Base-by-base conservation (phyloP, 208 protist species). In the Vickermania ingenoplastis region DNA sequence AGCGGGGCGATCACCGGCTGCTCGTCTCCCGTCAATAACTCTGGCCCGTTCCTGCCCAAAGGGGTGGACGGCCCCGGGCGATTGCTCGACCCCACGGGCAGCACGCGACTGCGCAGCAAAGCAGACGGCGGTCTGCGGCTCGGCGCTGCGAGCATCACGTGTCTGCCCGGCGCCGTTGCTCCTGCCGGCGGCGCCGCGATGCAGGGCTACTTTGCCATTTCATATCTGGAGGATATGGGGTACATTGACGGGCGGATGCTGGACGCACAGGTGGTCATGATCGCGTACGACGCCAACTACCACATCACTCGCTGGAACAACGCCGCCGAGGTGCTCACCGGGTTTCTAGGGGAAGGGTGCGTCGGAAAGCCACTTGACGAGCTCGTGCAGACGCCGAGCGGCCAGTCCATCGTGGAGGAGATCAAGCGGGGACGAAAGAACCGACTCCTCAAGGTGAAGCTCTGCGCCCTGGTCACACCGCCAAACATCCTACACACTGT, bases 211-310 rank as follows among this genome's bases (percentile, higher is more conserved):
- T 94, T 89, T 51, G 80, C 81, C 13, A 86, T 94, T 31, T 76
- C 77, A 2, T 91, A 92, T 61, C 69, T 65, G 21, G 68, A 66
- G 25, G 70, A 70, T 58, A 59, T 94, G 23, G 88, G 84, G 52
- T 91, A 91, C 71, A 92, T 95, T 67, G 88, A 95, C 41, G 81
- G 81, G 4, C 81, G 73, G 60, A 73, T 88, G 53, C 67, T 95
- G 23, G 78, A 95, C 60, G 71, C 80, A 17, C 88, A 92, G 53
- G 80, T 91, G 17, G 79, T 91, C 31, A 92, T 95, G 88, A 95
- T 95, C 58, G 88, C 79, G 26, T 95, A 79, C 63, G 83, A 90
- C 59, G 69, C 66, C 1, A 73, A 85, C 53, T 92, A 75, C 57
- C 63, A 60, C 28, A 91, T 95, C 51, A 92, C 83, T 5, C 79